A percentile compares a stretch with the other conserved stretches of the same genome.
phyloP scores from a whole-genome alignment of 73 alveolate genomes.

The Breviolum minutum region DNA sequence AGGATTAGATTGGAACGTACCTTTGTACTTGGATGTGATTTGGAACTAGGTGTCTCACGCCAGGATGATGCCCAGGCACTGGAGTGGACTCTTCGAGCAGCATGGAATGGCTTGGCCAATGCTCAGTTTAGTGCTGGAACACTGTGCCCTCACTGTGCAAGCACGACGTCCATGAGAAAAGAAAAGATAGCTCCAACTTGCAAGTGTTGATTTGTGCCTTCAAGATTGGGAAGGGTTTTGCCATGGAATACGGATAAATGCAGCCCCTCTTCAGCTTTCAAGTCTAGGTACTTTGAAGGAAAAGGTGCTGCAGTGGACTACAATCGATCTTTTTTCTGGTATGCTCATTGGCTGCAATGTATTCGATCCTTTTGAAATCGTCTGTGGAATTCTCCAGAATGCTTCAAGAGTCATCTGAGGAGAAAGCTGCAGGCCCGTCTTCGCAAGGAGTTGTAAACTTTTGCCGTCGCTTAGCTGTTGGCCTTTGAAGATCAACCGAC shows the following conservation, averaged over 20 bases:
- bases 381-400: not conserved
- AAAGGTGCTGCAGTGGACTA: not conserved
- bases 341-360: not conserved
- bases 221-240: not conserved
- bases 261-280: not conserved
- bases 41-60: not conserved
- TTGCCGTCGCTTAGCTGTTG: no score
- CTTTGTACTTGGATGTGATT: not conserved
- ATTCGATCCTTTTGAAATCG: not conserved
- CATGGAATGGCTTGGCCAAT: conserved; percentile 28
- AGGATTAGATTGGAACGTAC: not conserved
- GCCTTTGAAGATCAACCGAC: not conserved
- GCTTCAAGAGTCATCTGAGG: not conserved
- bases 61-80: not conserved
- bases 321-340: conserved; percentile 21
- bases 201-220: not conserved
- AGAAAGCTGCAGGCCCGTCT: not conserved
- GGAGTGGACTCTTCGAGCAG: not conserved
- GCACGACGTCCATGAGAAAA: not conserved
- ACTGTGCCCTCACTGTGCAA: not conserved
- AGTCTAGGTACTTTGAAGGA: not conserved
- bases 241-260: not conserved
- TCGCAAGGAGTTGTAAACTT: not conserved
- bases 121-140: conserved; percentile 55
- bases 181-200: not conserved